Evolutionary conservation across 2,329 filamentous ascomycete species (phyloP), one percentile per base, ranked within the genome.

Genomic region (Trichothecium sympodiale): DNA sequence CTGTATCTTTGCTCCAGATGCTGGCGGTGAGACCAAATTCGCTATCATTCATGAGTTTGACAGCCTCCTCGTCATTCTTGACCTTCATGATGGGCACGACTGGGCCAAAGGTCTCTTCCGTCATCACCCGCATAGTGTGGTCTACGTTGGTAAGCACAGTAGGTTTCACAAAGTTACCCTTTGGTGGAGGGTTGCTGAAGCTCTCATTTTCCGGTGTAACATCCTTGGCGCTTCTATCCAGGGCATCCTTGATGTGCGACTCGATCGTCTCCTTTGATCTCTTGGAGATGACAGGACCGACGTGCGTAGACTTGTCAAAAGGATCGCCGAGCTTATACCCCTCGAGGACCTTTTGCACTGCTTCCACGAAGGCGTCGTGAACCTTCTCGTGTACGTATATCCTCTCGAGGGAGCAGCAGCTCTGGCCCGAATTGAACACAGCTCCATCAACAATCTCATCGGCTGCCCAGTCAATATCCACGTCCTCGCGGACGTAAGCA

Each of bases 381-480:
- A 96, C 75, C 47, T 74, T 78, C 52, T 83, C 81, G 50, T 91
- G 78, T 5, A 96, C 88, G 51, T 96, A 96, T 15, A 96, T 77
- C 25, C 89, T 73, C 63, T 96, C 89, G 36, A 96, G 69, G 17
- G 86, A 83, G 61, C 89, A 96, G 67, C 89, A 96, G 55, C 86
- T 94, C 65, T 96, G 89, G n/a, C 89, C 89, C 35, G 88, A 94
- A 64, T 96, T 96, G 70, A 96, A 96, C 38, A 96, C 69, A n/a
- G 87, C 80, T 15, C 89, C 89, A 48, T 96, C 89, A 12, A 96
- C 86, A 49, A 96, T 91, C 60, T 95, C 87, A 46, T 83, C 87
- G 0, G 89, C 89, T 1, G 82, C 88, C 89, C 88, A 95, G 33
- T 77, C 76, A 33, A 94, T 60, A 54, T 96, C 87, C 2, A 94